Evolutionary conservation across 352 stramenopile species (phyloP), one percentile per base, ranked within the genome.

Genomic region (Pythium plurisporium): DNA sequence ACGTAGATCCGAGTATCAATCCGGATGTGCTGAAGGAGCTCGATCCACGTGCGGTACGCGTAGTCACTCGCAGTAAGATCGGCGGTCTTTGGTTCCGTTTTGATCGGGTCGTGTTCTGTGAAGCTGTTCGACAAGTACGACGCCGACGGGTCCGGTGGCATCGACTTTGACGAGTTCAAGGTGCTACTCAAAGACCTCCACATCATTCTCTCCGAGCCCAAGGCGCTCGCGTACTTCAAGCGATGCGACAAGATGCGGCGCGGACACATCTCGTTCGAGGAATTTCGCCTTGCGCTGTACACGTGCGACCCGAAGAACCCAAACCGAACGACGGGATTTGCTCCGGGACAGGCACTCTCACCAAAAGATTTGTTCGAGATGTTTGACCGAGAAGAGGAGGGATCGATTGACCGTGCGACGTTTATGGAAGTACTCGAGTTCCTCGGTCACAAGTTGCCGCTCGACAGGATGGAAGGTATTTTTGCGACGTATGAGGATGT

Each of bases 51-150:
- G 65, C 50, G 47, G 79, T 89, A 59, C 29, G 76, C 70, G 6
- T 9, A 5, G 9, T n/a, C n/a, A n/a, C n/a, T n/a, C n/a, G n/a
- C n/a, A n/a, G n/a, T n/a, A n/a, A n/a, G n/a, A n/a, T n/a, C n/a
- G n/a, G n/a, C n/a, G n/a, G n/a, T n/a, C n/a, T n/a, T n/a, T n/a
- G n/a, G n/a, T n/a, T n/a, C n/a, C n/a, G n/a, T n/a, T n/a, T n/a
- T n/a, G n/a, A n/a, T n/a, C n/a, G n/a, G n/a, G n/a, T n/a, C n/a
- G n/a, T n/a, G n/a, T n/a, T n/a, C n/a, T n/a, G n/a, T n/a, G n/a
- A n/a, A 93, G 83, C 71, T 93, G 30, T 93, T 93, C 48, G 73
- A 88, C 57, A 90, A 93, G 50, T 93, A 91, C 62, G 82, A 93
- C 59, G 54, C 71, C 10, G 83, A 93, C 34, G 73, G 74, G 14